Conservation (phyloP, 2,329 filamentous ascomycete genomes). For the Colletotrichum phormii region DNA sequence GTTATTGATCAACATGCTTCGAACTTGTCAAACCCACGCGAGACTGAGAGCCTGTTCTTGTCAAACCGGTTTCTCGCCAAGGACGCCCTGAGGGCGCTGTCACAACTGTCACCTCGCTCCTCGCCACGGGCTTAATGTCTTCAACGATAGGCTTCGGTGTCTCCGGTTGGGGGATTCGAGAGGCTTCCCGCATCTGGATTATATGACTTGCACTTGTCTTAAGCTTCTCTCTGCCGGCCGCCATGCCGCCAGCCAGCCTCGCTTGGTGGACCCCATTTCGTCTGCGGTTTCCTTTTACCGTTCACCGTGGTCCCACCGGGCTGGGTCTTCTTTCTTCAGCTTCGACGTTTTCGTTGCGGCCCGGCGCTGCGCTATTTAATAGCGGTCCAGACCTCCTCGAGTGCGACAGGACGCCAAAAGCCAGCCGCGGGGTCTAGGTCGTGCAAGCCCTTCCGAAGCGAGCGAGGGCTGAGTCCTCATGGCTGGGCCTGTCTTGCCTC, state of each 20-base stretch:
- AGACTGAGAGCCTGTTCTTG: not conserved
- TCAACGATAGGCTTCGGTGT: slow-evolving; percentile 7
- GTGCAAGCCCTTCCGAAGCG: slow-evolving; percentile 5
- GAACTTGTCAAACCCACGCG: slow-evolving; percentile 14
- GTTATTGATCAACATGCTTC: not conserved
- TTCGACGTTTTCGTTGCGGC: slow-evolving; percentile 30
- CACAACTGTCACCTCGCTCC: not conserved
- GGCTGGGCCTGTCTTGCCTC: not conserved
- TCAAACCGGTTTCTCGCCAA: slow-evolving; percentile 12
- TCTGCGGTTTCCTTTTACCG: slow-evolving; percentile 20
- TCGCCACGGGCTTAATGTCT: not conserved
- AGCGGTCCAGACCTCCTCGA: slow-evolving; percentile 2
- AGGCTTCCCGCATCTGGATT: not conserved
- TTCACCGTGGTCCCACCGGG: not conserved
- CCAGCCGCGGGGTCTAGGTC: slow-evolving; percentile 2
- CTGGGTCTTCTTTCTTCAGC: slow-evolving; percentile 15
- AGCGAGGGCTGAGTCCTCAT: slow-evolving; percentile 1
- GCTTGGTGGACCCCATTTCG: not conserved
- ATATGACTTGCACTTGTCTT: not conserved
- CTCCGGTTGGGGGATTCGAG: not conserved
- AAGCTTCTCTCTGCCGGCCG: slow-evolving; percentile 10
- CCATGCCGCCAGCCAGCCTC: not conserved
- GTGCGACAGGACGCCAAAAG: not conserved
- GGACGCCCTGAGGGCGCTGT: not conserved
- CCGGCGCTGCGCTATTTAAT: slow-evolving; percentile 8